Evolutionary conservation across 148 eudicot species (phyloP).

Genomic region (Dianthus caryophyllus): DNA sequence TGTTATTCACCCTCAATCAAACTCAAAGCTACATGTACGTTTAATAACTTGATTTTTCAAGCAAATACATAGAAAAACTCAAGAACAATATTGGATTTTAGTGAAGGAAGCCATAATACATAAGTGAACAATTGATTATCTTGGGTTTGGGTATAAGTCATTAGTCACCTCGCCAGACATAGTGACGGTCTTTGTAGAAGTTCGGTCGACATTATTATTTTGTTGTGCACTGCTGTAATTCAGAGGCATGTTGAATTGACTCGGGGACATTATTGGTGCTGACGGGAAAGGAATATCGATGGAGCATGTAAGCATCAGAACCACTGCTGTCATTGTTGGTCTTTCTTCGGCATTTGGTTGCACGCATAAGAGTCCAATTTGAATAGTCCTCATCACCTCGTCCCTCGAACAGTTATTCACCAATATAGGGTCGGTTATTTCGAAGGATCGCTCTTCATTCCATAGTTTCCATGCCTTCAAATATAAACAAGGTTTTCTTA

Average conservation of each 20-base stretch:
- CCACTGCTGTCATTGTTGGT: slow-evolving; percentile 17
- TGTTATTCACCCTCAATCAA: too few species aligned
- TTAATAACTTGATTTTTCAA: too few species aligned
- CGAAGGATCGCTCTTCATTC: slow-evolving; percentile 12
- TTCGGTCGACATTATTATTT: not conserved
- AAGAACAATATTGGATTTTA: too few species aligned
- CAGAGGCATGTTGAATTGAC: not conserved
- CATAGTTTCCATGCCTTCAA: slow-evolving; percentile 37
- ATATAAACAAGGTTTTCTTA: not conserved
- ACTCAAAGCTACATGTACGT: too few species aligned
- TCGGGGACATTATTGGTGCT: slow-evolving; percentile 3
- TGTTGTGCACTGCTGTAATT: not conserved
- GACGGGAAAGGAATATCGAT: slow-evolving; percentile 20
- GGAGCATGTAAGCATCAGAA: slow-evolving; percentile 27
- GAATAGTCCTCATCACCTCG: slow-evolving; percentile 15
- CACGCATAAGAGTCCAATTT: slow-evolving; percentile 23
- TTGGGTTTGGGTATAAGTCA: slow-evolving; percentile 22
- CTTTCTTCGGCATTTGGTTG: slow-evolving; percentile 14
- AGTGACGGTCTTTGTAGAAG: not conserved
- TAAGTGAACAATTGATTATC: not conserved
- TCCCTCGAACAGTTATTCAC: not conserved
- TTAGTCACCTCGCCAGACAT: not conserved
- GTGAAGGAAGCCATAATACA: too few species aligned
- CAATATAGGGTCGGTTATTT: slow-evolving; percentile 12
- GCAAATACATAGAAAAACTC: too few species aligned